Percentiles rank a stretch among this genome's conserved stretches.
Evolutionary conservation across 345 rosid genomes (phyloP).

Genomic region (Moricandia arvensis): DNA sequence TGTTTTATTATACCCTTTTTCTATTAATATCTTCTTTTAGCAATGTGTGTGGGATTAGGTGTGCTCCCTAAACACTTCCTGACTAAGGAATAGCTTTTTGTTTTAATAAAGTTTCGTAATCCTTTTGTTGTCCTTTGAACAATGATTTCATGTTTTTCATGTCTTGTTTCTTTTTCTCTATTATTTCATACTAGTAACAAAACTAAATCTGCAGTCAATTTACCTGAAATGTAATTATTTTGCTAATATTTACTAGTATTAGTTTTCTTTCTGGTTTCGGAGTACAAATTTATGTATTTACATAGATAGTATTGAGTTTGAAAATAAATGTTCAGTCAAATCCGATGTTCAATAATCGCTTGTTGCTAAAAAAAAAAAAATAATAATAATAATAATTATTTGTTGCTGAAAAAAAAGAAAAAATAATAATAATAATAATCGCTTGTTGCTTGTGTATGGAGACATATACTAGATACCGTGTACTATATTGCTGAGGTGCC

Average conservation of each 20-base stretch:
- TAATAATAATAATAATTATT: too few species aligned
- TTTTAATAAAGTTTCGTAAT: slow-evolving; percentile 15
- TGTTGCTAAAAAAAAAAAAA: too few species aligned
- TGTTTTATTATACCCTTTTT: not conserved
- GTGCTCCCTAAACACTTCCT: slow-evolving; percentile 32
- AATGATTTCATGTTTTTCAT: slow-evolving; percentile 15
- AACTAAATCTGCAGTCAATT: not conserved
- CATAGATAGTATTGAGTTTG: not conserved
- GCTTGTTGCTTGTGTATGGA: not conserved
- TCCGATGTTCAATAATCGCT: not conserved
- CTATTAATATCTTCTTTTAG: slow-evolving; percentile 28
- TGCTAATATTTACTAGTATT: not conserved
- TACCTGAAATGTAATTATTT: not conserved
- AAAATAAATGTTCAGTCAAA: not conserved
- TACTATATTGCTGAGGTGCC: not conserved
- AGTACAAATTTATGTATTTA: not conserved
- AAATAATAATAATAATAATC: too few species aligned
- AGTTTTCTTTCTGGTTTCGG: not conserved
- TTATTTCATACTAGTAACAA: not conserved
- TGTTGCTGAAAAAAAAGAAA: too few species aligned
- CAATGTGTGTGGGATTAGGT: slow-evolving; percentile 31
- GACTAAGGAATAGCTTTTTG: slow-evolving; percentile 32
- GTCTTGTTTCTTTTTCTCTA: not conserved
- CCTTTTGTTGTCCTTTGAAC: slow-evolving; percentile 22
- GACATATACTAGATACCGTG: not conserved